Percentiles rank a stretch among this genome's conserved stretches.
Evolutionary conservation across 2,329 filamentous ascomycete species (phyloP).

Genomic region (Emergomyces pasteurianus): DNA sequence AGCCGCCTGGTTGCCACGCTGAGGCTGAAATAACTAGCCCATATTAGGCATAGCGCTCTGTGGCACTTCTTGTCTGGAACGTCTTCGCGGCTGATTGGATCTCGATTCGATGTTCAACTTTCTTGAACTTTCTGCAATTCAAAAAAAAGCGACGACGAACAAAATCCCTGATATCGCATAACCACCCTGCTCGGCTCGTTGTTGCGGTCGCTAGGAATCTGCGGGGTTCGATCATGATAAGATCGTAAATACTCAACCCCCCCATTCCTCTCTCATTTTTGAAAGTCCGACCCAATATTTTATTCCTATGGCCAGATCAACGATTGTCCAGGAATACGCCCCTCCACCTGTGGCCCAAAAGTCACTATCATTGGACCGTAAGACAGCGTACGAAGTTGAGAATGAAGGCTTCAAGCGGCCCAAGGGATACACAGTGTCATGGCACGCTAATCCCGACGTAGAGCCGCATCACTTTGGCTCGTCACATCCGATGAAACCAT

Average conservation of each 20-base stretch:
- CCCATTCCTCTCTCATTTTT: background rate
- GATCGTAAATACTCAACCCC: background rate
- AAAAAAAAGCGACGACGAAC: background rate
- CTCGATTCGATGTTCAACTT: background rate
- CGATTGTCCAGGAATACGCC: conserved; percentile 40
- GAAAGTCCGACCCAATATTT: conserved; percentile 21
- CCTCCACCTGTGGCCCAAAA: conserved; percentile 22
- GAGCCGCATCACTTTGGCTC: conserved; percentile 95
- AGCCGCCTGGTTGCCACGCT: background rate
- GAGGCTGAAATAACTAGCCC: background rate
- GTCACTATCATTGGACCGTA: conserved; percentile 38
- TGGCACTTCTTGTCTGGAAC: background rate
- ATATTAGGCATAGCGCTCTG: background rate
- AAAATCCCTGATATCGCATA: background rate
- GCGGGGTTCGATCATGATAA: background rate
- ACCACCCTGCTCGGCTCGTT: background rate
- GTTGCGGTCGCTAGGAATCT: background rate
- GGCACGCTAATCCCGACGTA: conserved; percentile 88
- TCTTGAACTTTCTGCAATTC: background rate
- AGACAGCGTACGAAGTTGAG: conserved; percentile 43
- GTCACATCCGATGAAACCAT: conserved; percentile 98
- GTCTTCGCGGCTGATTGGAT: background rate
- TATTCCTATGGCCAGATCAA: conserved; percentile 29
- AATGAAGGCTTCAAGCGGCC: conserved; percentile 63
- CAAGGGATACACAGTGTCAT: conserved; percentile 82